Evolutionary conservation across 306 rosid genomes (phyloP).

Genomic region (Oemleria cerasiformis): DNA sequence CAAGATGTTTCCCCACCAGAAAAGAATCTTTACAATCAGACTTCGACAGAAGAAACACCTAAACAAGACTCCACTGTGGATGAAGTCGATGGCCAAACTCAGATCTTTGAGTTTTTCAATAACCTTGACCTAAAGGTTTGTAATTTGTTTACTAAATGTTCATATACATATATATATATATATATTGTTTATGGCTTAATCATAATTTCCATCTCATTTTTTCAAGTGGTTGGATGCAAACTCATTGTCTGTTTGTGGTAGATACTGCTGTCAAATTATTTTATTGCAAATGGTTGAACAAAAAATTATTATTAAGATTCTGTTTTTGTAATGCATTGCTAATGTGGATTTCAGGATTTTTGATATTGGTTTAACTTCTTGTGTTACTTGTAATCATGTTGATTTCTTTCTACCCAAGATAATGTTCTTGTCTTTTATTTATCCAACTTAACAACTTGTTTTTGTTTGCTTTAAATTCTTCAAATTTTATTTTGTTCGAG

Average conservation of each 20-base stretch:
- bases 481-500: too few species aligned
- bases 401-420: not conserved
- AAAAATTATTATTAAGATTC: not conserved
- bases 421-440: not conserved
- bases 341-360: not conserved
- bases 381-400: not conserved
- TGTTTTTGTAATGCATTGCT: not conserved
- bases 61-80: constrained; percentile 35
- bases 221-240: not conserved
- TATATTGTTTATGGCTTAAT: not conserved
- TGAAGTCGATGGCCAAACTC: constrained; percentile 36
- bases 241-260: not conserved
- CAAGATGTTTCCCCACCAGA: constrained; percentile 28
- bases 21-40: constrained; percentile 16
- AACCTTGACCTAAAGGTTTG: constrained; percentile 27
- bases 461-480: not conserved
- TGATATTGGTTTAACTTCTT: not conserved
- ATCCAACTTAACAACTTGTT: not conserved
- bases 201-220: not conserved
- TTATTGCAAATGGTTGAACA: not conserved
- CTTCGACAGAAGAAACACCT: constrained; percentile 23
- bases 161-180: not conserved
- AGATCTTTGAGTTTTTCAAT: constrained; percentile 32
- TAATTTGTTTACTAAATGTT: not conserved
- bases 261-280: not conserved